phyloP scores from a whole-genome alignment of 2,329 filamentous ascomycete species.

The Trichoderma breve region DNA sequence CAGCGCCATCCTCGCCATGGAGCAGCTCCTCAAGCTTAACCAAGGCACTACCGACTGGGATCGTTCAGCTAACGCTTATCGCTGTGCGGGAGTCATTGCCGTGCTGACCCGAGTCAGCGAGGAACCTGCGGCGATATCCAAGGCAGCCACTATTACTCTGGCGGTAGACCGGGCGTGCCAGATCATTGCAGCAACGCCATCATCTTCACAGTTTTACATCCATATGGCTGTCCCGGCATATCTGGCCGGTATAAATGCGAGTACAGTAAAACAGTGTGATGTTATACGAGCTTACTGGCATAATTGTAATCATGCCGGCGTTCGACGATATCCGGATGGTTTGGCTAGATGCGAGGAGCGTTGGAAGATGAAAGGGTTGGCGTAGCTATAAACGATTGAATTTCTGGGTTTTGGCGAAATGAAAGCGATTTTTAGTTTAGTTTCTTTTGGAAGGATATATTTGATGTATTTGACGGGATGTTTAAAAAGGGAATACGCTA shows the following conservation, averaged over 20 bases:
- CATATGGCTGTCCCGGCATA: constrained; percentile 40
- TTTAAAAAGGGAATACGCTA: background rate
- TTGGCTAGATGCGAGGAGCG: constrained; percentile 34
- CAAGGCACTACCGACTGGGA: constrained; percentile 25
- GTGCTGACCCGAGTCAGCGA: constrained; percentile 23
- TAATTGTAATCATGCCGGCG: constrained; percentile 37
- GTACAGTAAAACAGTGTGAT: constrained; percentile 33
- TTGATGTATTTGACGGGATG: background rate
- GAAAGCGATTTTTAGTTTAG: background rate
- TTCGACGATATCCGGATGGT: constrained; percentile 36
- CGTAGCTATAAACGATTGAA: background rate
- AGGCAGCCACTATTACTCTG: constrained; percentile 26
- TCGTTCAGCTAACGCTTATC: constrained; percentile 32
- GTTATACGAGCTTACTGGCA: constrained; percentile 38
- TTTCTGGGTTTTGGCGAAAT: background rate
- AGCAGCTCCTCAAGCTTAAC: constrained; percentile 27
- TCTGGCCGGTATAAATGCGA: constrained; percentile 38
- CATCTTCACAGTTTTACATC: constrained; percentile 39
- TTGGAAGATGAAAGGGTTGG: constrained; percentile 31
- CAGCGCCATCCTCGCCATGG: constrained; percentile 28
- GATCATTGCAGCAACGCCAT: constrained; percentile 32
- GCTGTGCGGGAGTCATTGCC: constrained; percentile 38
- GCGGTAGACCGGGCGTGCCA: constrained; percentile 38
- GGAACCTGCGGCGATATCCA: background rate
- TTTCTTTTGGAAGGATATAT: background rate